Conservation (phyloP, 2,329 filamentous ascomycete species). For the Talaromyces sp. region DNA sequence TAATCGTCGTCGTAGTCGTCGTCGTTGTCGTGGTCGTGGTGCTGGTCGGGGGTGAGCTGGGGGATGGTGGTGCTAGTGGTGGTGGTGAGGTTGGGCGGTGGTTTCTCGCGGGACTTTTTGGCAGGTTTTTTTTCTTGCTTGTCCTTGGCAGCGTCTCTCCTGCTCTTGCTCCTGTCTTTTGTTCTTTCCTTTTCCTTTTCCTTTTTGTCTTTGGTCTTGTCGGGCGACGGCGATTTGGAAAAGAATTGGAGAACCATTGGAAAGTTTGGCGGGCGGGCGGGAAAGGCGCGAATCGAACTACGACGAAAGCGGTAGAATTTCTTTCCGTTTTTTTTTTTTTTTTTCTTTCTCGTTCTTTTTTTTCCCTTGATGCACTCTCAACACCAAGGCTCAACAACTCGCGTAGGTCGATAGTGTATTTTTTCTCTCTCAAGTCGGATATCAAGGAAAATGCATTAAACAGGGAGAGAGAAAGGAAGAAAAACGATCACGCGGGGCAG, state of each 20-base stretch:
- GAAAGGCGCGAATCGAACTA: conserved; percentile 28
- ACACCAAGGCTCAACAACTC: not conserved
- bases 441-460: not conserved
- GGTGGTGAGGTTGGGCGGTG: too few species aligned
- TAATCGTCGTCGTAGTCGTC: not conserved
- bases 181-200: conserved; percentile 19
- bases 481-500: conserved; percentile 12
- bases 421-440: not conserved
- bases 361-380: not conserved
- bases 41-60: not conserved
- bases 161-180: conserved; percentile 6
- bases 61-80: not conserved
- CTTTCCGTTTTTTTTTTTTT: conserved; percentile 4
- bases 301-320: conserved; percentile 38
- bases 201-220: conserved; percentile 21
- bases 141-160: not conserved
- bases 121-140: not conserved
- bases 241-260: conserved; percentile 36
- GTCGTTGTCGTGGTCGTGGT: not conserved
- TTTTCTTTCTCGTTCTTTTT: not conserved
- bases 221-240: conserved; percentile 25
- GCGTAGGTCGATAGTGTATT: not conserved
- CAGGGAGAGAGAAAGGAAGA: not conserved
- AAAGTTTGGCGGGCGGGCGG: conserved; percentile 13
- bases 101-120: not conserved